Evolutionary conservation across 2,329 filamentous ascomycete species (phyloP).

Genomic region (Hawksworthiomyces lignivorus): DNA sequence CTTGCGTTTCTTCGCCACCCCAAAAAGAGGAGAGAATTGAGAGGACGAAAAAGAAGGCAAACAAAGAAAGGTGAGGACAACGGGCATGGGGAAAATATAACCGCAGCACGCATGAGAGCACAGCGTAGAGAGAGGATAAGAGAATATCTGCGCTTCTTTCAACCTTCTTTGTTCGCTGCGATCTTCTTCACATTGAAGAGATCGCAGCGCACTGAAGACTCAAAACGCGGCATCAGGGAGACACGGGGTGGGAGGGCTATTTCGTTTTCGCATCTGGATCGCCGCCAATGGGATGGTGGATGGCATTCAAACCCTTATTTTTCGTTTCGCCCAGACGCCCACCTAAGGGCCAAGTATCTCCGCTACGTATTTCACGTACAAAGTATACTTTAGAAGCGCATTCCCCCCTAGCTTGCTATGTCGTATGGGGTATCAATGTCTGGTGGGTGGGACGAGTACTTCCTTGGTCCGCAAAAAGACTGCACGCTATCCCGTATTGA

Average conservation of each 20-base stretch:
- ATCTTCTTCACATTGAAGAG: too few species aligned
- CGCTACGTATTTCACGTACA: too few species aligned
- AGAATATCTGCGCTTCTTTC: too few species aligned
- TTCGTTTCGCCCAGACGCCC: neutral
- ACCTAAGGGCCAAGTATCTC: too few species aligned
- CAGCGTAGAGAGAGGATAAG: too few species aligned
- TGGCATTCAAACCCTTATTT: neutral
- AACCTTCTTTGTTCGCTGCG: too few species aligned
- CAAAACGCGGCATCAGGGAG: neutral
- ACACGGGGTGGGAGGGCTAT: neutral
- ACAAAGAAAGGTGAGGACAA: too few species aligned
- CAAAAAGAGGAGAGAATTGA: too few species aligned
- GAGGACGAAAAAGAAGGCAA: neutral
- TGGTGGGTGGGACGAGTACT: too few species aligned
- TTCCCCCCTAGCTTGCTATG: too few species aligned
- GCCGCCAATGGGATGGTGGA: slow-evolving; percentile 9
- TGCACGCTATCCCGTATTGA: neutral
- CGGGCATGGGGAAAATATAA: too few species aligned
- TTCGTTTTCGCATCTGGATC: slow-evolving; percentile 9
- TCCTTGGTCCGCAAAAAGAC: too few species aligned
- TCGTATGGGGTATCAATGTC: slow-evolving; percentile 3
- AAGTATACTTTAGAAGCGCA: neutral
- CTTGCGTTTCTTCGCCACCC: neutral
- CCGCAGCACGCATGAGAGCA: neutral
- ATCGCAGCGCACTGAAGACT: neutral